Evolutionary conservation across 495 filamentous ascomycete genomes (phyloP).

Genomic region (Tuber microsphaerosporum): DNA sequence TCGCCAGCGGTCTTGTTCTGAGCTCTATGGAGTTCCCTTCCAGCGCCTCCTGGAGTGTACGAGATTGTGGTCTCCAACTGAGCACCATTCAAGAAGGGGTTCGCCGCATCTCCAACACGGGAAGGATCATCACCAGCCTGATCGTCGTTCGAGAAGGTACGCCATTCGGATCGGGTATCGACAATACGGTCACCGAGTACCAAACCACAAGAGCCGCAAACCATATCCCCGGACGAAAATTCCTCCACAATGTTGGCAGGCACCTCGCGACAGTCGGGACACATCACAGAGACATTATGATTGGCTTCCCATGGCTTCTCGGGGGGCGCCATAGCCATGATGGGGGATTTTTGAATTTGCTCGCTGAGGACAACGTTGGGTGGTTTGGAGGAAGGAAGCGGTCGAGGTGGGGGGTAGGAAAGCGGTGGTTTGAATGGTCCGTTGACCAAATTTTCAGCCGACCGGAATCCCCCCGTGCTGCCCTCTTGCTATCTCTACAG

Average conservation of each 20-base stretch:
- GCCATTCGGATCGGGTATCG: conserved; percentile 94
- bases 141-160: conserved; percentile 96
- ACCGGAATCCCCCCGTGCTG: conserved; percentile 1
- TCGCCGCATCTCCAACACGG: conserved; percentile 88
- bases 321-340: conserved; percentile 44
- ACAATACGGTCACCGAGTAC: conserved; percentile 85
- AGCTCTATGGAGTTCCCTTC: conserved; percentile 75
- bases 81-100: conserved; percentile 79
- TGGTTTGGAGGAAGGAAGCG: neutral
- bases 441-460: neutral
- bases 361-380: neutral
- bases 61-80: conserved; percentile 89
- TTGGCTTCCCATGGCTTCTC: conserved; percentile 59
- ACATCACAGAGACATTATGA: conserved; percentile 73
- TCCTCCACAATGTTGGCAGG: conserved; percentile 92
- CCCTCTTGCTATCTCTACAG: neutral
- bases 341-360: neutral
- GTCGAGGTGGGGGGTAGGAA: neutral
- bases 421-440: conserved; percentile 1
- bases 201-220: conserved; percentile 86
- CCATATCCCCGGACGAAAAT: conserved; percentile 81
- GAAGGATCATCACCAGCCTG: conserved; percentile 88
- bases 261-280: conserved; percentile 79
- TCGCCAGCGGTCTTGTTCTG: conserved; percentile 80
- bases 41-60: conserved; percentile 64